Conservation (phyloP, 2,329 filamentous ascomycete genomes). For the Nemania sp. region DNA sequence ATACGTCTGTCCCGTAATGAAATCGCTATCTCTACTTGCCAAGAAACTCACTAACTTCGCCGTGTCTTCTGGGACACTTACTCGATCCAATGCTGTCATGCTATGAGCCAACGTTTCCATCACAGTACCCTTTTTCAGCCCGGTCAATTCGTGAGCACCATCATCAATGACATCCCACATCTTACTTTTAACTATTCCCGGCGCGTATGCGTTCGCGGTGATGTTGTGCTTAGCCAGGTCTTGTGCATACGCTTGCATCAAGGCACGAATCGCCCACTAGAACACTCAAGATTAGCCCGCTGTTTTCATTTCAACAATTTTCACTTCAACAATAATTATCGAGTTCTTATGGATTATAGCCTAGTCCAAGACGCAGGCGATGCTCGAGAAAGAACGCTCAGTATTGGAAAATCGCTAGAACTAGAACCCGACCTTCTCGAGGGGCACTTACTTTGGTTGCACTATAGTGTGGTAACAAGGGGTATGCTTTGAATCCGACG, state of each 20-base stretch:
- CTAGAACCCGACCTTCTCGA: too few relatives aligned
- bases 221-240: conserved; percentile 67
- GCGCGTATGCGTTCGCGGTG: conserved; percentile 68
- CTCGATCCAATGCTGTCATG: conserved; percentile 59
- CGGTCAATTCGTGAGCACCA: conserved; percentile 55
- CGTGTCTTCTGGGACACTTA: conserved; percentile 65
- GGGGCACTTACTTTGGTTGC: conserved; percentile 52
- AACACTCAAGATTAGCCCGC: background rate
- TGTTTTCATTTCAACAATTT: too few relatives aligned
- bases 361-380: too few relatives aligned
- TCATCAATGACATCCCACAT: conserved; percentile 74
- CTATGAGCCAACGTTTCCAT: conserved; percentile 58
- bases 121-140: conserved; percentile 54
- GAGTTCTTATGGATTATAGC: too few relatives aligned
- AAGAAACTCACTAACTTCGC: conserved; percentile 65
- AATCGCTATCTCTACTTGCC: conserved; percentile 61
- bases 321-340: too few relatives aligned
- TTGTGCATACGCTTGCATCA: conserved; percentile 69
- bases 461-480: conserved; percentile 63
- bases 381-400: too few relatives aligned
- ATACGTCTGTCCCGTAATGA: conserved; percentile 67
- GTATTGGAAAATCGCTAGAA: too few relatives aligned
- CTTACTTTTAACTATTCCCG: conserved; percentile 66
- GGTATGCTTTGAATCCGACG: conserved; percentile 63
- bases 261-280: conserved; percentile 63